Conservation (phyloP, 2,329 filamentous ascomycete species). For the Trichoderma koningii region DNA sequence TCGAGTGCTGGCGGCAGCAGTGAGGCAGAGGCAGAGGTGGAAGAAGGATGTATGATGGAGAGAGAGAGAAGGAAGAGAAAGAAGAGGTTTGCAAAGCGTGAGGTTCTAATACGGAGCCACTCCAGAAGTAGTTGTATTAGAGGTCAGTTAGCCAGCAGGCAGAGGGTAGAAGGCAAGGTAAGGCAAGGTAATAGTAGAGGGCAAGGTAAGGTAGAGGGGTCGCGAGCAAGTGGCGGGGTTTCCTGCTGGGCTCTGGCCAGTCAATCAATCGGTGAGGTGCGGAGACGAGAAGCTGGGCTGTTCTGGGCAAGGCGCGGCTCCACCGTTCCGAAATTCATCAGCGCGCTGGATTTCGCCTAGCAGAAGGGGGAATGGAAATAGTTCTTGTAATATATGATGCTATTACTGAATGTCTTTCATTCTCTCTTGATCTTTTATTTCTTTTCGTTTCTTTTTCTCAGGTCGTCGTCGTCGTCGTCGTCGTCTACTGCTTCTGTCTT, state of each 20-base stretch:
- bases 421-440: not conserved
- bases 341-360: conserved; percentile 9
- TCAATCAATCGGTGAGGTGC: conserved; percentile 34
- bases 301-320: not conserved
- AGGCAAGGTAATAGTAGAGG: too few relatives aligned
- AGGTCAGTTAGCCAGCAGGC: too few relatives aligned
- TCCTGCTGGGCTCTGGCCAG: conserved; percentile 31
- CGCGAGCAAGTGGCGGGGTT: conserved; percentile 36
- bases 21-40: not conserved
- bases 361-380: not conserved
- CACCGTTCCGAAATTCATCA: conserved; percentile 15
- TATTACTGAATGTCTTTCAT: too few relatives aligned
- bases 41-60: conserved; percentile 15
- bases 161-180: not conserved
- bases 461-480: not conserved
- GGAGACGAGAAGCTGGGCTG: conserved; percentile 27
- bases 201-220: conserved; percentile 32
- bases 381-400: not conserved
- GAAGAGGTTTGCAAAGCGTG: conserved; percentile 15
- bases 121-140: not conserved
- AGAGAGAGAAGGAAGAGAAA: not conserved
- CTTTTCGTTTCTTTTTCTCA: not conserved
- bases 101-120: conserved; percentile 7
- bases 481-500: not conserved
- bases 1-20: not conserved